Base-by-base conservation (phyloP, 768 basidiomycete genomes). In the Tylopilus rubrobrunneus region DNA sequence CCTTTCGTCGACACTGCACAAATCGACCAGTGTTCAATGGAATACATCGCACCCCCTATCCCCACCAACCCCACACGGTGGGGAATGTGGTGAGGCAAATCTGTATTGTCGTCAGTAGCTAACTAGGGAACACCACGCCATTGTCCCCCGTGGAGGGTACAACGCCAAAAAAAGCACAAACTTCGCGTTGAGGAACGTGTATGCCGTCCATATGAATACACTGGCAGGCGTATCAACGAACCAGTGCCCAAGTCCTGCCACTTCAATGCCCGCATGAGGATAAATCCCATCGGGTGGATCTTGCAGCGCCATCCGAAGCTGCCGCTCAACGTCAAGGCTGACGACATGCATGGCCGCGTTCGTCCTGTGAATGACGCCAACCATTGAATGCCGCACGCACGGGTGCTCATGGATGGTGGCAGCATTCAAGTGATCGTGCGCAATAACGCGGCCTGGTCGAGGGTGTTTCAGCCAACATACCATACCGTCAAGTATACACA, bases 231-330 rank as follows among this genome's bases (percentile, higher is more conserved):
- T 33, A 40, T 48, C 47, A 48, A 40, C 37, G 28, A 54, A 57
- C 57, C 56, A 36, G 62, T 57, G 57, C 37, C 57, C 33, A 41
- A 41, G n/a, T 19, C 33, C 45, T 52, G 45, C 39, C 41, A 53
- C 53, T 33, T 52, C n/a, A 31, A 19, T 25, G 39, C 5, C 43
- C 15, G 12, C 56, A 39, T 53, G 45, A 31, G 46, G 46, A 21
- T 5, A 45, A 41, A 39, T 47, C 17, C 48, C 53, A 53, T 63
- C 59, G 37, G 15, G 52, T 50, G 55, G 62, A 66, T 53, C 59
- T 62, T 27, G 48, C 53, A 53, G 55, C 37, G 7, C n/a, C 31
- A 27, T 40, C 49, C 31, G 6, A 12, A 25, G 40, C 10, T 19
- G 15, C 47, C 23, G 36, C 39, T 47, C 62, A 27, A 55, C 33